Evolutionary conservation across 2,329 filamentous ascomycete genomes (phyloP), one percentile per base, ranked within the genome.

Genomic region (Coleophoma eucalyptorum): DNA sequence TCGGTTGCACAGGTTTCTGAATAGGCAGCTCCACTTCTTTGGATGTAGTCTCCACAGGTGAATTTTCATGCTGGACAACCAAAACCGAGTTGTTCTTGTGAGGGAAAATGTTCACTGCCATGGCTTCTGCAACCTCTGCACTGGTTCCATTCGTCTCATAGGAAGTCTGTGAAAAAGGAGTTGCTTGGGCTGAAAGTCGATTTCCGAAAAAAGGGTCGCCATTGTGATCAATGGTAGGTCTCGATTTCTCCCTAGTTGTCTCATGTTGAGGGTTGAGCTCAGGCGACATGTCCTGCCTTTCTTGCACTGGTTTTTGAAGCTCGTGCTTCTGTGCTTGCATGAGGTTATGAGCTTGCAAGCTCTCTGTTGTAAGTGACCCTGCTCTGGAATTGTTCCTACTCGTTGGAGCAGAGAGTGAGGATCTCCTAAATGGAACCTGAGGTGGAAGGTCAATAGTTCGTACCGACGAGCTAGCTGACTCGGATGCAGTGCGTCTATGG

Each of bases 21-120:
- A 34, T 16, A 18, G 15, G 38, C 18, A 34, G 35, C 11, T 42
- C 32, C 7, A 32, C 11, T 42, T 13, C 11, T 32, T 16, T 44
- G 11, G 42, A 31, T 4, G 53, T 48, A 19, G 46, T 50, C n/a
- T 57, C 52, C 15, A 51, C 45, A 31, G 53, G 21, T 11, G 55
- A 51, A 16, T 55, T 41, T 41, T 47, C 47, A 31, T 65, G 62
- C 42, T 65, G 53, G 12, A 86, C 78, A 66, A 86, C 74, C 40
- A 84, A 64, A 11, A 86, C 68, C 4, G 83, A 86, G 44, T 77
- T 83, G 57, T 85, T 86, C 58, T 86, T 81, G 55, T 86, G 83
- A 18, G 79, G 75, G 56, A 78, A 84, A 58, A 86, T 81, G 53
- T 75, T 81, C 50, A 86, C 75, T 37, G 79, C 80, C 62, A 79